A percentile compares a stretch with the other conserved stretches of the same genome.
Evolutionary conservation across 768 basidiomycete species (phyloP).

Genomic region (Coprinopsis cinerea): DNA sequence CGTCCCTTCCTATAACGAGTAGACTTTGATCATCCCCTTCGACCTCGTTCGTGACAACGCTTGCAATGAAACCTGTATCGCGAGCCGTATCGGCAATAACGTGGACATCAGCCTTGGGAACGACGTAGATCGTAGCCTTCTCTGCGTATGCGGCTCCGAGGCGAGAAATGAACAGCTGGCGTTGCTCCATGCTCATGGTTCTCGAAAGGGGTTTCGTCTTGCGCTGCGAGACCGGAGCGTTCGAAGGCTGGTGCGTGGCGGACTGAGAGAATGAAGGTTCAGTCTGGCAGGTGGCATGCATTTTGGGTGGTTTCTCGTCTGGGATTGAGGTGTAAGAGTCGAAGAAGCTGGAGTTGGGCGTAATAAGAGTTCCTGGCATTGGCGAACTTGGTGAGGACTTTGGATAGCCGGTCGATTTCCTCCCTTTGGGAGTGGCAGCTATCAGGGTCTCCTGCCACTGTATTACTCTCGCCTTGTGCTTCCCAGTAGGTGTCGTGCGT

Average conservation of each 20-base stretch:
- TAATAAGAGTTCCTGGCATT: conserved; percentile 54
- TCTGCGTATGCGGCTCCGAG: conserved; percentile 32
- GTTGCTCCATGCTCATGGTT: conserved; percentile 48
- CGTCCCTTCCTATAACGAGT: conserved; percentile 48
- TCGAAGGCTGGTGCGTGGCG: conserved; percentile 10
- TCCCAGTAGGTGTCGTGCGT: conserved; percentile 11
- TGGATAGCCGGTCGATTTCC: conserved; percentile 14
- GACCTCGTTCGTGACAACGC: conserved; percentile 32
- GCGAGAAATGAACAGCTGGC: conserved; percentile 42
- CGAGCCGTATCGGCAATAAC: conserved; percentile 34
- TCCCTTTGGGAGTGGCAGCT: conserved; percentile 16
- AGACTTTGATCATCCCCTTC: conserved; percentile 35
- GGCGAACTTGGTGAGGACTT: conserved; percentile 26
- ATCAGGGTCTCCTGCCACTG: conserved; percentile 28
- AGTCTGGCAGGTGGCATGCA: conserved; percentile 14
- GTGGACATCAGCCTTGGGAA: conserved; percentile 40
- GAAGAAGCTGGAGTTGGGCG: conserved; percentile 32
- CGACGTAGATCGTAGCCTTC: conserved; percentile 41
- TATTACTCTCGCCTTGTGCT: conserved; percentile 24
- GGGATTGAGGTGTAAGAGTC: conserved; percentile 7
- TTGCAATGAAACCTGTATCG: conserved; percentile 38
- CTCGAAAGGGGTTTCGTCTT: conserved; percentile 32
- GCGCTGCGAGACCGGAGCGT: conserved; percentile 11
- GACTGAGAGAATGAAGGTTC: conserved; percentile 2
- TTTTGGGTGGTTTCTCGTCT: conserved; percentile 18